Percentiles rank a stretch among this genome's conserved stretches.
These are phyloP conservation scores for Xylaria nigripes DNA, from an alignment of 495 filamentous ascomycete species.

Conservation along the genomic window DNA sequence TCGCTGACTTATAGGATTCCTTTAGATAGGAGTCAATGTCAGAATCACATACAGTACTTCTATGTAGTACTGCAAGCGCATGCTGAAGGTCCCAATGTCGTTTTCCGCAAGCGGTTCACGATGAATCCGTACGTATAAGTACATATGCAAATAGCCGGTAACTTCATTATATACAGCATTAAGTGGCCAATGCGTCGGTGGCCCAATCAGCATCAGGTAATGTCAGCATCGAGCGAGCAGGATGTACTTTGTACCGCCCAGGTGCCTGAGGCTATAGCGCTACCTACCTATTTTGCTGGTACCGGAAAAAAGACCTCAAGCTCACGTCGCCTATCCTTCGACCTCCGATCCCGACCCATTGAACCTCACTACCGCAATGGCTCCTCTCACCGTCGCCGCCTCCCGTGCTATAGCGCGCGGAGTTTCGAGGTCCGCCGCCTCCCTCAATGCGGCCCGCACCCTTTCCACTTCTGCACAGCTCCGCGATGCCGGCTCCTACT, in stretches of 20 bases:
- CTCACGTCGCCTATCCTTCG: slow-evolving; percentile 17
- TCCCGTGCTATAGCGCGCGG: slow-evolving; percentile 40
- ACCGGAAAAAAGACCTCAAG: slow-evolving; percentile 44
- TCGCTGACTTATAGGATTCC: too few species aligned
- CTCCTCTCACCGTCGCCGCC: slow-evolving; percentile 38
- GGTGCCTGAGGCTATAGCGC: slow-evolving; percentile 15
- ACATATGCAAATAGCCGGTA: too few species aligned
- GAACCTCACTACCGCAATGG: slow-evolving; percentile 32
- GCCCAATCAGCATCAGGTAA: slow-evolving; percentile 19
- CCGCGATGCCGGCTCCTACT: slow-evolving; percentile 30
- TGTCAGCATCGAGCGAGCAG: slow-evolving; percentile 16
- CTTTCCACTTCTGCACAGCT: slow-evolving; percentile 38
- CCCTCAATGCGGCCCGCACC: slow-evolving; percentile 34
- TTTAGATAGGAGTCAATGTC: too few species aligned
- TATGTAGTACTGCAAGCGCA: too few species aligned
- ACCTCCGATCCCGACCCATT: slow-evolving; percentile 27
- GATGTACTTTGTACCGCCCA: neutral
- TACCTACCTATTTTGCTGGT: slow-evolving; percentile 21
- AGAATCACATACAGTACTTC: too few species aligned
- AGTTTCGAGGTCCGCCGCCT: slow-evolving; percentile 24
- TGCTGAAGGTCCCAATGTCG: too few species aligned
- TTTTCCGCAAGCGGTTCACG: too few species aligned
- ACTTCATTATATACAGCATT: neutral
- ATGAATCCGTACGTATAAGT: too few species aligned
- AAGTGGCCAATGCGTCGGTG: slow-evolving; percentile 11